A percentile compares a stretch with the other conserved stretches of the same genome.
Evolutionary conservation across 768 basidiomycete genomes (phyloP).

Genomic region (Boletus reticuloceps): DNA sequence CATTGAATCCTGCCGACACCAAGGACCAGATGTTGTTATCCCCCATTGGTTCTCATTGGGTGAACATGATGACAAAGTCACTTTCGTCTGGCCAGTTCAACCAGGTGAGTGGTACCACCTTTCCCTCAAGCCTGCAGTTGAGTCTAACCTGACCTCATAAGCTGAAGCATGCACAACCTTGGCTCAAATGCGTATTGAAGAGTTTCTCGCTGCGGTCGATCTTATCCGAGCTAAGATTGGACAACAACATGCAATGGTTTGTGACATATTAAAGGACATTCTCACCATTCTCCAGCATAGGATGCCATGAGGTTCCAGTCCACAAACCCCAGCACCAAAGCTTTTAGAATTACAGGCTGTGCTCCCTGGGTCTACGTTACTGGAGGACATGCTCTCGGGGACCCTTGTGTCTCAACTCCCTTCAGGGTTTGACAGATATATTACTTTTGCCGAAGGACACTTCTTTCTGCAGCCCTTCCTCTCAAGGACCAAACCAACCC

Average conservation of each 20-base stretch:
- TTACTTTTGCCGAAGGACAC: conserved; percentile 4
- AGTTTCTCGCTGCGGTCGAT: conserved; percentile 46
- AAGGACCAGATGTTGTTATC: conserved; percentile 41
- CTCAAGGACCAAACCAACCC: neutral
- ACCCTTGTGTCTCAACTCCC: conserved; percentile 38
- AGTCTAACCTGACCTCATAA: conserved; percentile 4
- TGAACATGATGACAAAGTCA: conserved; percentile 10
- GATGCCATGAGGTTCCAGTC: neutral
- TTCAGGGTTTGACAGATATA: conserved; percentile 24
- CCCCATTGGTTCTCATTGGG: conserved; percentile 46
- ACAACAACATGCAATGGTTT: neutral
- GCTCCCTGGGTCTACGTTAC: conserved; percentile 32
- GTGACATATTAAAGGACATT: conserved; percentile 35
- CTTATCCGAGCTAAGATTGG: conserved; percentile 21
- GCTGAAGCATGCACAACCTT: conserved; percentile 28
- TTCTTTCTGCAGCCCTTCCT: conserved; percentile 1
- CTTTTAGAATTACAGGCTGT: conserved; percentile 38
- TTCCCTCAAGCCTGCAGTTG: neutral
- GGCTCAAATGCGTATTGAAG: conserved; percentile 51
- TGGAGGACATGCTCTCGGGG: conserved; percentile 49
- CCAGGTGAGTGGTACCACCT: conserved; percentile 4
- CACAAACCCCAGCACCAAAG: conserved; percentile 30
- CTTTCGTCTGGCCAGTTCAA: conserved; percentile 10
- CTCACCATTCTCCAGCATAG: conserved; percentile 32
- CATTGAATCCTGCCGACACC: conserved; percentile 35